phyloP scores from a whole-genome alignment of 768 basidiomycete species.

The Mycena epipterygia region DNA sequence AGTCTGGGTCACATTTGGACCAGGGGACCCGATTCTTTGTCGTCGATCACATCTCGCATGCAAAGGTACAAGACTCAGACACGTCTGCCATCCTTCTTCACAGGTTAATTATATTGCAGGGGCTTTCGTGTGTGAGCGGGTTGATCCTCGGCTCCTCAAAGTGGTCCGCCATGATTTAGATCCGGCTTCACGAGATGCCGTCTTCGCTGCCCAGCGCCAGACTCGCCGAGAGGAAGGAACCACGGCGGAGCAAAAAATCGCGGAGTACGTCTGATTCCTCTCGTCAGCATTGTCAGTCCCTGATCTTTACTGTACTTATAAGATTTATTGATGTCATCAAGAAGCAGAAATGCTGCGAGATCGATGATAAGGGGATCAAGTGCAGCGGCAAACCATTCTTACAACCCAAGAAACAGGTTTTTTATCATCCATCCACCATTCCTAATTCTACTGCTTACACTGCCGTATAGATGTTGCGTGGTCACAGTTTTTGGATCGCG shows the following conservation, averaged over 20 bases:
- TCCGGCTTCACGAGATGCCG: conserved; percentile 8
- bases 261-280: neutral
- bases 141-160: conserved; percentile 3
- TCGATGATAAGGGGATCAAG: neutral
- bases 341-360: neutral
- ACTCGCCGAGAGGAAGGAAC: conserved; percentile 16
- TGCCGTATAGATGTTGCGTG: neutral
- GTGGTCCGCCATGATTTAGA: neutral
- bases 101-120: neutral
- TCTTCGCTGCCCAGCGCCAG: conserved; percentile 22
- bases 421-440: neutral
- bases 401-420: neutral
- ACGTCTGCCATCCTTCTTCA: neutral
- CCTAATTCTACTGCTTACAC: neutral
- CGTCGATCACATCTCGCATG: conserved; percentile 12
- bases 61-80: neutral
- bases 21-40: conserved; percentile 6
- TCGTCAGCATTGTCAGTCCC: neutral
- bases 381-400: neutral
- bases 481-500: neutral
- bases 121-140: neutral
- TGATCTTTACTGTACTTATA: neutral
- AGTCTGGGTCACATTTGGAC: conserved; percentile 14
- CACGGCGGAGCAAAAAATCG: neutral
- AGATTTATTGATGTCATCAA: neutral